Evolutionary conservation across 176 grass and related monocot species (phyloP), one percentile per base, ranked within the genome.

Genomic region (Phragmites australis): DNA sequence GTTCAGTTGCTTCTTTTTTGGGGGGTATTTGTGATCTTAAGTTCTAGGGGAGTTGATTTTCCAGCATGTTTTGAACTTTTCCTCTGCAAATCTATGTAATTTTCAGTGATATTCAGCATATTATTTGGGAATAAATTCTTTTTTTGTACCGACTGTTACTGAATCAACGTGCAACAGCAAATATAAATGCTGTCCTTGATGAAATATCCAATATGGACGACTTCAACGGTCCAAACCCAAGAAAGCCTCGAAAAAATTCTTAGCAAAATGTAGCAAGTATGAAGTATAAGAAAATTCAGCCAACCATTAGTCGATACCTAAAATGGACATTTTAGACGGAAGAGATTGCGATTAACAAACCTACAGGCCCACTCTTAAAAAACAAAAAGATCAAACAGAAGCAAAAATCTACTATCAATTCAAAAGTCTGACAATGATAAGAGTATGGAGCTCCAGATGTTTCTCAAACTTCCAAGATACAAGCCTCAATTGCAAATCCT

Each of bases 1-100:
- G 82, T 82, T 54, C 42, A 47, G 17, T 26, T 46, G 50, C 48
- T n/a, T 42, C 54, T 77, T n/a, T 50, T 66, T 74, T 32, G 1
- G 5, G 49, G 17, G 3, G 0, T 47, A 21, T 81, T 85, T 56
- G 63, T 32, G 9, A 77, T 85, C 54, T 76, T 51, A 25, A 86
- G 17, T 56, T 64, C 17, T 80, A 81, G 82, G 76, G 70, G 66
- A 51, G 2, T 65, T 82, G 65, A 72, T 82, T 89, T 89, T 81
- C 50, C n/a, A 89, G 25, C 47, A 55, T 76, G 21, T 6, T 76
- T 81, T 81, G 66, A 60, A 70, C 18, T 58, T 45, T 25, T 14
- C 55, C 82, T 37, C 70, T 81, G 76, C 81, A 89, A 84, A 75
- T 75, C 30, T 26, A 52, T 68, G 76, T 81, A 54, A 21, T 66